These are phyloP conservation scores for Ligustrum vulgare DNA, from an alignment of 257 asterid species.

Conservation along the genomic window DNA sequence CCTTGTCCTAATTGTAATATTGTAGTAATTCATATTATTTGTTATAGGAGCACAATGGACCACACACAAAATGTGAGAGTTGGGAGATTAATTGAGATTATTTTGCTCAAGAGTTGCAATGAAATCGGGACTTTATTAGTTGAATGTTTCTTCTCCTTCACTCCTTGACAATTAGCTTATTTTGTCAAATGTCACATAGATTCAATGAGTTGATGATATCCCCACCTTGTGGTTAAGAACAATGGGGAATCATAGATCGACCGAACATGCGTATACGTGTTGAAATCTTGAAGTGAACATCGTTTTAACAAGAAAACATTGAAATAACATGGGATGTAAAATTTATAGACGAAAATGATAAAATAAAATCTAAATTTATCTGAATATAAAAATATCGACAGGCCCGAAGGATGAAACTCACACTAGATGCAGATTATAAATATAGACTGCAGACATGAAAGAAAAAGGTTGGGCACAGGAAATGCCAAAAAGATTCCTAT, in stretches of 20 bases:
- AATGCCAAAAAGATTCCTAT: conserved; percentile 60
- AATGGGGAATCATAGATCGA: too few species aligned
- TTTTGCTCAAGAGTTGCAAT: too few species aligned
- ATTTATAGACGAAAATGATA: conserved; percentile 6
- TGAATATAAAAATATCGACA: conserved; percentile 62
- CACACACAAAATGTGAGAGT: too few species aligned
- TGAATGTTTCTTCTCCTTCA: not conserved
- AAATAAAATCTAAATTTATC: conserved; percentile 20
- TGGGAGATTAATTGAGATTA: too few species aligned
- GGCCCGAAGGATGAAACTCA: conserved; percentile 64
- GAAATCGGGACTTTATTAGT: too few species aligned
- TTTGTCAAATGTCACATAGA: not conserved
- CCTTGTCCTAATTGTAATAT: too few species aligned
- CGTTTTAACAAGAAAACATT: not conserved
- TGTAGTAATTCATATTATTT: too few species aligned
- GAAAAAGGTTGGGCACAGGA: conserved; percentile 28
- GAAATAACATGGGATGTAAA: not conserved
- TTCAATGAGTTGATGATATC: too few species aligned
- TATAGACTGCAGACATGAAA: conserved; percentile 65
- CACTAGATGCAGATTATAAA: conserved; percentile 92
- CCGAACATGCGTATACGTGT: not conserved
- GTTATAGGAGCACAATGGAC: too few species aligned
- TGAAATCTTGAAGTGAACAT: not conserved
- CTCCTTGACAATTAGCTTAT: not conserved
- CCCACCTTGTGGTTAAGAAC: too few species aligned